Base-by-base conservation (phyloP, 345 rosid genomes). In the Punica granatum region DNA sequence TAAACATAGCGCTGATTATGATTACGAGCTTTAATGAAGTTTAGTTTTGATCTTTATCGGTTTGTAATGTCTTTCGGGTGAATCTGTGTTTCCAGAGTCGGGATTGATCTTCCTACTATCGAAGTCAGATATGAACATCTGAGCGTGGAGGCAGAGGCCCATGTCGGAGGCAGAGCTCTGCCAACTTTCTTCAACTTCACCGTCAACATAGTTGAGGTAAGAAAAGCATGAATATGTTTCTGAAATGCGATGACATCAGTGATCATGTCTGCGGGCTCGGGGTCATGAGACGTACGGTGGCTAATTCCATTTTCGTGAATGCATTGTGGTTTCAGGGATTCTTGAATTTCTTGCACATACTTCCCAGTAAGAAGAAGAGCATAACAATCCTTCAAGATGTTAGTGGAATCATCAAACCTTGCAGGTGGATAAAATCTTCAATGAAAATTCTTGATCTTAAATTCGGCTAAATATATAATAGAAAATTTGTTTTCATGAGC, bases 331-430 rank as follows among this genome's bases (percentile, higher is more conserved):
- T 53, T 60, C 68, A 82, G 84, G 68, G 67, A 53, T 28, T 77
- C 36, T 71, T 71, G 71, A 67, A 59, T 58, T 63, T 16, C 49
- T 26, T 80, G 6, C 70, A 81, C 48, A 14, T 85, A 60, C 64
- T 69, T 62, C 69, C 71, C n/a, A 74, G 60, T 78, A 63, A 71
- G 42, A 90, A 82, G 71, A 73, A 51, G 63, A 77, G 60, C 19
- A 9, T 83, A 30, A 60, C 74, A 23, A 81, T 90, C 69, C 88
- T 88, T 16, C 72, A 72, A 35, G 78, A 90, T 72, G 81, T 85
- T 3, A 85, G 78, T 56, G 92, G 94, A 75, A 75, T 92, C 67
- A 79, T 92, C 78, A 89, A 80, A 70, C 93, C 93, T 23, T 70
- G 82, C 76, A 70, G 73, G 73, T 86, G 54, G 68, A 43, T 28